These are phyloP conservation scores for Hanseniaspora clermontiae DNA, from an alignment of 805 yeast genomes.

Conservation along the genomic window DNA sequence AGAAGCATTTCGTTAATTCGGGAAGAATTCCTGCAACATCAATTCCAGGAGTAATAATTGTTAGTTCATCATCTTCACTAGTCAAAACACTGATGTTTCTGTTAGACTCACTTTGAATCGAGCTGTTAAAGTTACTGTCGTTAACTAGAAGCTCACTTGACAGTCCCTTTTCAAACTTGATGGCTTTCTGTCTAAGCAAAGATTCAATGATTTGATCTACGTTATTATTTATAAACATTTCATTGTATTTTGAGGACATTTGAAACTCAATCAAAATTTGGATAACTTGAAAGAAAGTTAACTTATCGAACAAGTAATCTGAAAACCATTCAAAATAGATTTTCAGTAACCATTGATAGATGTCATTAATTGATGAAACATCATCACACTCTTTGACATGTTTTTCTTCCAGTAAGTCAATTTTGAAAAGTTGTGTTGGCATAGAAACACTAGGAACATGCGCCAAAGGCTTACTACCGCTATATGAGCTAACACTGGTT, in stretches of 20 bases:
- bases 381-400: constrained; percentile 38
- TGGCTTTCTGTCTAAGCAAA: constrained; percentile 33
- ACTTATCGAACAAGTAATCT: constrained; percentile 36
- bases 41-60: constrained; percentile 28
- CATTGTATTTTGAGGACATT: constrained; percentile 37
- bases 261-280: constrained; percentile 40
- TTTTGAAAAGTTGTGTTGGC: constrained; percentile 47
- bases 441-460: constrained; percentile 29
- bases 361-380: constrained; percentile 36
- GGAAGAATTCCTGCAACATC: constrained; percentile 26
- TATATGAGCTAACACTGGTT: constrained; percentile 25
- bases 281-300: constrained; percentile 43
- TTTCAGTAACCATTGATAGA: constrained; percentile 43
- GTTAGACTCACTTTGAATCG: neutral
- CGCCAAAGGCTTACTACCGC: constrained; percentile 26
- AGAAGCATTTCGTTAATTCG: constrained; percentile 8
- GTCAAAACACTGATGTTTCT: neutral
- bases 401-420: constrained; percentile 35
- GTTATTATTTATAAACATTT: constrained; percentile 36
- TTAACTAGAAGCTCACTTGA: constrained; percentile 21
- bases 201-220: constrained; percentile 38
- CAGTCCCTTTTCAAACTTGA: constrained; percentile 27
- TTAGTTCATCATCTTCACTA: constrained; percentile 23
- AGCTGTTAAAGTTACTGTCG: constrained; percentile 13
- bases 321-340: constrained; percentile 42